Evolutionary conservation across 2,329 filamentous ascomycete genomes (phyloP), one percentile per base, ranked within the genome.

Genomic region (Diaporthe citriasiana): DNA sequence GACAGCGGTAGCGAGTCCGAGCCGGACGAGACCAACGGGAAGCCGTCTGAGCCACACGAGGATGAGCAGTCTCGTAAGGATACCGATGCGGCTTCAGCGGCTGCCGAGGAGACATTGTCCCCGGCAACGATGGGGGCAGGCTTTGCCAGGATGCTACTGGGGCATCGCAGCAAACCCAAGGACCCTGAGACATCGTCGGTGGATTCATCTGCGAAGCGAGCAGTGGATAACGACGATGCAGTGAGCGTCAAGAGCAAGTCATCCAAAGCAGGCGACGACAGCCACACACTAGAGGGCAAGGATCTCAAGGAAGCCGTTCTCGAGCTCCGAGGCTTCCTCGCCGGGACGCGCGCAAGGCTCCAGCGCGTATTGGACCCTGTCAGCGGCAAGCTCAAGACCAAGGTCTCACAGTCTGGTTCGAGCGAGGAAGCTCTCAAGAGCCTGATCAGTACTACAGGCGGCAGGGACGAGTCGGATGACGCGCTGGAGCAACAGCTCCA

Each of bases 261-360:
- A 1, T 71, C 69, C 4, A 71, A 30, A 42, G 75, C 79, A 2
- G 85, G 88, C 2, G 89, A 93, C 42, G 87, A 74, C 15, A 72
- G 33, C 51, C 40, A 85, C 42, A 85, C 86, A 0, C 84, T 93
- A 47, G 91, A 95, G 80, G 95, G 95, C 19, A 96, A 96, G 79
- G 95, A 98, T 77, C 88, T 99, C 47, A 93, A 91, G 77, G 89
- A 91, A 65, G 95, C 97, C 0, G 94, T 97, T 22, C 89, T 93
- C 56, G 95, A 96, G 76, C 87, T 99, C 2, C 94, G 94, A 79
- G 93, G 93, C 33, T 99, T 97, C 80, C 89, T 99, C 10, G 96
- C 95, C 0, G 94, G 97, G 76, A 95, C 95, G 25, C 91, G 97
- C 74, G 89, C 90, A 27, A 87, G 90, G 30, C 84, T 93, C 60